Percentiles rank a stretch among this genome's conserved stretches.
Conservation (phyloP, 1,284 basidiomycete species). For the Caloboletus inedulis region DNA sequence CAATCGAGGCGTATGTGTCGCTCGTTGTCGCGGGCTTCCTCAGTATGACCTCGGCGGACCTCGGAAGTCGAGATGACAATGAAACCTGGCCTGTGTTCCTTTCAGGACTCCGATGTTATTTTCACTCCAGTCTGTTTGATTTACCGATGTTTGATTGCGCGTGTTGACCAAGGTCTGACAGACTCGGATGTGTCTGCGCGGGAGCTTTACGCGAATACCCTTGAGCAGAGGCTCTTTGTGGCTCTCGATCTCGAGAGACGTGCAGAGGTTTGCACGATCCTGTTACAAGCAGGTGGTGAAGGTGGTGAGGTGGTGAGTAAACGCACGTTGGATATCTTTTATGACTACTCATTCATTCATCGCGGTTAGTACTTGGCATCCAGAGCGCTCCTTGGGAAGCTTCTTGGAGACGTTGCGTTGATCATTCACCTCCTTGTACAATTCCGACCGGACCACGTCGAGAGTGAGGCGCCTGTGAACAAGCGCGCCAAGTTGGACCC, state of each 20-base stretch:
- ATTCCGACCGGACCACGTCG: slow-evolving; percentile 45
- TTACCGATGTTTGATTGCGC: background rate
- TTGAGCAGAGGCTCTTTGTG: slow-evolving; percentile 53
- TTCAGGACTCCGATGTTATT: slow-evolving; percentile 42
- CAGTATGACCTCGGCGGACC: slow-evolving; percentile 38
- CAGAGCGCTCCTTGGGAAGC: slow-evolving; percentile 47
- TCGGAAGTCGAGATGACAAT: slow-evolving; percentile 40
- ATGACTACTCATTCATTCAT: slow-evolving; percentile 4
- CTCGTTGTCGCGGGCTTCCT: slow-evolving; percentile 60
- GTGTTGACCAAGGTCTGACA: slow-evolving; percentile 17
- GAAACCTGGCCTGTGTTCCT: slow-evolving; percentile 50
- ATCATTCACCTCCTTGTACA: slow-evolving; percentile 58
- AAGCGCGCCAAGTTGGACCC: slow-evolving; percentile 62
- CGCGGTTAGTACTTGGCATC: slow-evolving; percentile 45
- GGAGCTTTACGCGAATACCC: slow-evolving; percentile 39
- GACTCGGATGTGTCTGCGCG: slow-evolving; percentile 35
- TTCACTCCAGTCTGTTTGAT: slow-evolving; percentile 43
- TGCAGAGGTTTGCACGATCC: slow-evolving; percentile 49
- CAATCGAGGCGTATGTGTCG: slow-evolving; percentile 42
- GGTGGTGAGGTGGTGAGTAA: slow-evolving; percentile 47
- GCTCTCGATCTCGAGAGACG: slow-evolving; percentile 52
- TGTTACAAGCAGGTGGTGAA: slow-evolving; percentile 50
- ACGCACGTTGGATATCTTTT: background rate
- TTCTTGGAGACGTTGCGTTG: slow-evolving; percentile 50
- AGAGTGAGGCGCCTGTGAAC: slow-evolving; percentile 45